phyloP scores from a whole-genome alignment of 1,139 yeast genomes.

The Debaryomyces nepalensis region DNA sequence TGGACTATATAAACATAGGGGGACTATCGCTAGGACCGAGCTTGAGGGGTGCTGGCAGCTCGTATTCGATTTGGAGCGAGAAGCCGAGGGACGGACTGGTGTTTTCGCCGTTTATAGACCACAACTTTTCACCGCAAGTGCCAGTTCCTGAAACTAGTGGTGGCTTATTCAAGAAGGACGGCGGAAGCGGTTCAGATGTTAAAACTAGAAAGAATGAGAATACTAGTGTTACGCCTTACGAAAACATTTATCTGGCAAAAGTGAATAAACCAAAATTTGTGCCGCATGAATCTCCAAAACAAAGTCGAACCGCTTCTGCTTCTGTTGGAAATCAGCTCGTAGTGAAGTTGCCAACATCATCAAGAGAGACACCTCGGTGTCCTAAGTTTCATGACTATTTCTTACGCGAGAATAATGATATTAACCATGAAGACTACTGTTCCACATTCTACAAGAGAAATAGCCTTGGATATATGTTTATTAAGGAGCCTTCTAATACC shows the following conservation, averaged over 20 bases:
- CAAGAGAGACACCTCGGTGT: neutral
- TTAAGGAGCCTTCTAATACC: conserved; percentile 37
- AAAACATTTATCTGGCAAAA: conserved; percentile 27
- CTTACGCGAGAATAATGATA: conserved; percentile 6
- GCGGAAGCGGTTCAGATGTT: neutral
- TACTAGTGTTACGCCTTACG: too few relatives aligned
- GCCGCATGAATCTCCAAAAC: conserved; percentile 17
- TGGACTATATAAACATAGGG: neutral
- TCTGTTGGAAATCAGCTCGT: neutral
- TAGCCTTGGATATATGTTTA: conserved; percentile 43
- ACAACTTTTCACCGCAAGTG: neutral
- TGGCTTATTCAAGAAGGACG: neutral
- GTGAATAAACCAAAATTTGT: conserved; percentile 32
- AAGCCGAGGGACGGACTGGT: conserved; percentile 11
- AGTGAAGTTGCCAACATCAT: conserved; percentile 3
- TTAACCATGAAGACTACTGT: conserved; percentile 29
- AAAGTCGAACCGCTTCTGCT: neutral
- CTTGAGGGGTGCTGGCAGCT: neutral
- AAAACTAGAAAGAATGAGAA: too few relatives aligned
- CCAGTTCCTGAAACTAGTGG: neutral
- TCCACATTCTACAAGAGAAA: conserved; percentile 44
- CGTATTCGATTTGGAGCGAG: conserved; percentile 18
- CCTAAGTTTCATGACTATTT: conserved; percentile 6
- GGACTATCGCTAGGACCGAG: neutral
- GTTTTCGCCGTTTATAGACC: conserved; percentile 15